Evolutionary conservation across 2,329 filamentous ascomycete genomes (phyloP).

Genomic region (Byssothecium circinans): DNA sequence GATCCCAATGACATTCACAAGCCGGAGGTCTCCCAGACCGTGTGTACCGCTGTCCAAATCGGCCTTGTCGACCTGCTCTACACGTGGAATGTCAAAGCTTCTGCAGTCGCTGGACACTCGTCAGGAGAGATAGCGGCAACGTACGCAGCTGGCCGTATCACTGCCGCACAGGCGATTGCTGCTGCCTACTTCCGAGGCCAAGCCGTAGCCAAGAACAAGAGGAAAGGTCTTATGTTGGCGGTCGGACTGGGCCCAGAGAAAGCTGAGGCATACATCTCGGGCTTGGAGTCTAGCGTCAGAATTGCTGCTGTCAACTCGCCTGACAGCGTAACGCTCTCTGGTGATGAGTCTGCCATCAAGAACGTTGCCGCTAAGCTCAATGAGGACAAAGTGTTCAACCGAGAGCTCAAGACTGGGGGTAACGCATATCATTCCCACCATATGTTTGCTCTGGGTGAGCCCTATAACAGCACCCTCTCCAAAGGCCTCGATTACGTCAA

Average conservation of each 20-base stretch:
- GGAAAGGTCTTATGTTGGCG: slow-evolving; percentile 27
- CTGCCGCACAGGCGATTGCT: slow-evolving; percentile 19
- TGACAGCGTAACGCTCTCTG: slow-evolving; percentile 24
- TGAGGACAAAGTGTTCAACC: slow-evolving; percentile 8
- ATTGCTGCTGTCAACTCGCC: slow-evolving; percentile 29
- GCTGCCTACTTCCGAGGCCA: slow-evolving; percentile 23
- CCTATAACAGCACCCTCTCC: slow-evolving; percentile 9
- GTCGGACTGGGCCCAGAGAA: slow-evolving; percentile 16
- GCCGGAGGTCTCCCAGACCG: slow-evolving; percentile 19
- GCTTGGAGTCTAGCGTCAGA: slow-evolving; percentile 6
- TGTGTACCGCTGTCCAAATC: slow-evolving; percentile 29
- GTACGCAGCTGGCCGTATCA: slow-evolving; percentile 20
- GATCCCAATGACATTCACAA: slow-evolving; percentile 5
- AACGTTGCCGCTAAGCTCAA: not conserved
- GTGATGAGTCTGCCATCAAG: slow-evolving; percentile 12
- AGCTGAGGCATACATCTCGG: slow-evolving; percentile 1
- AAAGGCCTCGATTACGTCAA: not conserved
- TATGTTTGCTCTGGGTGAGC: slow-evolving; percentile 20
- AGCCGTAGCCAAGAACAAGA: slow-evolving; percentile 5
- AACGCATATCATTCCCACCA: slow-evolving; percentile 33
- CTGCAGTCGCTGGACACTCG: slow-evolving; percentile 21
- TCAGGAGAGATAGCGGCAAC: slow-evolving; percentile 32
- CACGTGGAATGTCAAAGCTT: slow-evolving; percentile 12
- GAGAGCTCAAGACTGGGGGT: slow-evolving; percentile 18
- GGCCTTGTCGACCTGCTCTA: slow-evolving; percentile 22